A percentile compares a stretch with the other conserved stretches of the same genome.
Evolutionary conservation across 352 stramenopile species (phyloP).

Genomic region (Blastocystis sp.): DNA sequence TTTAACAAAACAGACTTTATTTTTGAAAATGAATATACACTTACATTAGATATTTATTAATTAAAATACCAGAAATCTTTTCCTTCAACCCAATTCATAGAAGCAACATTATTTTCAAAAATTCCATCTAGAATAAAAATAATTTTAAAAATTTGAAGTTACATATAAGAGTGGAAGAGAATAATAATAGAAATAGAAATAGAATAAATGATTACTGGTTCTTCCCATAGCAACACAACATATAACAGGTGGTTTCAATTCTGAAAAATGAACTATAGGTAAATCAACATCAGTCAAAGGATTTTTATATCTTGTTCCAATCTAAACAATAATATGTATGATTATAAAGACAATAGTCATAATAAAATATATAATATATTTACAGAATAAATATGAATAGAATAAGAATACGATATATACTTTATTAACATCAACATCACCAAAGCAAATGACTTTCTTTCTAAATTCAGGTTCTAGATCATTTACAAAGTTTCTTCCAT

Average conservation of each 20-base stretch:
- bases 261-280: slow-evolving; percentile 32
- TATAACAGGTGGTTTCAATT: slow-evolving; percentile 27
- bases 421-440: slow-evolving; percentile 37
- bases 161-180: too few relatives aligned
- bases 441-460: slow-evolving; percentile 30
- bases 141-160: too few relatives aligned
- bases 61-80: slow-evolving; percentile 38
- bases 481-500: slow-evolving; percentile 37
- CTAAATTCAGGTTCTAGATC: slow-evolving; percentile 15
- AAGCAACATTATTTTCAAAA: slow-evolving; percentile 35
- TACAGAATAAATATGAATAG: too few relatives aligned
- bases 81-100: slow-evolving; percentile 17
- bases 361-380: too few relatives aligned
- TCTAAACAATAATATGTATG: too few relatives aligned
- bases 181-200: too few relatives aligned
- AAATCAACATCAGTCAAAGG: slow-evolving; percentile 12
- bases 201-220: too few relatives aligned
- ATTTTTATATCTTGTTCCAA: slow-evolving; percentile 28
- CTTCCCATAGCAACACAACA: slow-evolving; percentile 34
- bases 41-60: too few relatives aligned
- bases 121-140: too few relatives aligned
- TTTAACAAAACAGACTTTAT: too few relatives aligned
- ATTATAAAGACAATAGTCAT: too few relatives aligned
- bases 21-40: too few relatives aligned
- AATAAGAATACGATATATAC: background rate